phyloP scores from a whole-genome alignment of 2,329 filamentous ascomycete species.

The Colletotrichum noveboracense region DNA sequence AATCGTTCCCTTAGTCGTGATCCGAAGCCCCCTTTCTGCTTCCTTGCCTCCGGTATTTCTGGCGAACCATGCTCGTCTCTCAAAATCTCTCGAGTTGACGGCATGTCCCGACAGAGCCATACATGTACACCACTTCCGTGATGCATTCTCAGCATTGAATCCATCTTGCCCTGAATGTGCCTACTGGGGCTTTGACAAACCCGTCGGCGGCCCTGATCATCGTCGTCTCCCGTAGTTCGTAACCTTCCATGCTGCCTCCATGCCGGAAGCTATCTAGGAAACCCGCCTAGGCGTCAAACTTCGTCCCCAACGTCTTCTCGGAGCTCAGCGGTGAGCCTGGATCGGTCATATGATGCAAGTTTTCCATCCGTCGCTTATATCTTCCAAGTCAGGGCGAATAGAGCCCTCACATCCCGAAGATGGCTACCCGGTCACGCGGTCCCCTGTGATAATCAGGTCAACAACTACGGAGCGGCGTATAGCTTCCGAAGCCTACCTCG shows the following conservation, averaged over 20 bases:
- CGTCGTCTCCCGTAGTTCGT: not conserved
- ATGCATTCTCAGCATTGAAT: not conserved
- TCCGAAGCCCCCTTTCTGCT: not conserved
- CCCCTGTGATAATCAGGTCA: not conserved
- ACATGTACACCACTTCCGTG: not conserved
- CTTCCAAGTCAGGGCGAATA: not conserved
- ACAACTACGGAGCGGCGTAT: not conserved
- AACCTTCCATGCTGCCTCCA: not conserved
- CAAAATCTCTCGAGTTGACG: not conserved
- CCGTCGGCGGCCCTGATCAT: not conserved
- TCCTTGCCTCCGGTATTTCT: not conserved
- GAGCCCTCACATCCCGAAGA: not conserved
- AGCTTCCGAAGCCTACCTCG: not conserved
- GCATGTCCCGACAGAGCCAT: not conserved
- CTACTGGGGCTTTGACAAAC: not conserved
- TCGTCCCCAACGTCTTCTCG: not conserved
- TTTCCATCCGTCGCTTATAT: not conserved
- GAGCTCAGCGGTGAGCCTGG: not conserved
- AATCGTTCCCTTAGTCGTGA: not conserved
- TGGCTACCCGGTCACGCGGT: not conserved
- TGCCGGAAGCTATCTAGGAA: not conserved
- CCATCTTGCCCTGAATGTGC: not conserved
- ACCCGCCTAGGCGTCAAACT: not conserved
- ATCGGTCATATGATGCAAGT: not conserved
- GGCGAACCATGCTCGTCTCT: not conserved